Evolutionary conservation across 306 rosid genomes (phyloP), one percentile per base, ranked within the genome.

Genomic region (Sicyos baderoa): DNA sequence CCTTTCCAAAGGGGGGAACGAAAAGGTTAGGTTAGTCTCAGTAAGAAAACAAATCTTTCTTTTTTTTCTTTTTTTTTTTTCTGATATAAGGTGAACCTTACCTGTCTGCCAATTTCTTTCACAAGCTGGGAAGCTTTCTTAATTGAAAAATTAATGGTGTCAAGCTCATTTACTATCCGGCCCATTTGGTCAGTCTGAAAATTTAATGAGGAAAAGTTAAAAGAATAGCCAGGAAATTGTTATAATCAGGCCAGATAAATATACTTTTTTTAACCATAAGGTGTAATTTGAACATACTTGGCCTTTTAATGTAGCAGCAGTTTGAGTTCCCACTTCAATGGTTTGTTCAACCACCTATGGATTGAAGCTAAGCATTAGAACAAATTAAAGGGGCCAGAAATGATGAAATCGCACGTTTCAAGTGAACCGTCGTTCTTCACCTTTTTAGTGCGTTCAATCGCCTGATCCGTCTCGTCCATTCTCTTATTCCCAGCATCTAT

Each of bases 71-170:
- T 19, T 40, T 63, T 40, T 11, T 40, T 7, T 6, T 23, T 7
- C 14, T 67, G 48, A 25, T 25, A 53, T 16, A 70, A 69, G 60
- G 19, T 47, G 27, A 57, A 78, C 82, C 60, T 48, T 50, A 92
- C 98, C 99, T 90, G 97, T 79, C 99, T 88, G 58, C 99, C 99
- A 50, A 94, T 94, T 88, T 94, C 99, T 77, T 90, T 94, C 67
- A 94, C 99, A 57, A 94, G 99, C 78, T 94, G 97, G 69, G 99
- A 86, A 56, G 99, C 99, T 73, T 94, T 94, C 85, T 88, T 94
- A 71, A 94, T 90, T 71, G 99, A 94, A 82, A 94, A 94, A 77
- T 94, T 91, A 79, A 94, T 94, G 54, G 99, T 88, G 84, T 94
- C 99, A 76, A 94, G 91, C 73, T 94, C 99, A 35, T 94, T 94